Evolutionary conservation across 768 basidiomycete genomes (phyloP).

Genomic region (Hysterangium stoloniferum): DNA sequence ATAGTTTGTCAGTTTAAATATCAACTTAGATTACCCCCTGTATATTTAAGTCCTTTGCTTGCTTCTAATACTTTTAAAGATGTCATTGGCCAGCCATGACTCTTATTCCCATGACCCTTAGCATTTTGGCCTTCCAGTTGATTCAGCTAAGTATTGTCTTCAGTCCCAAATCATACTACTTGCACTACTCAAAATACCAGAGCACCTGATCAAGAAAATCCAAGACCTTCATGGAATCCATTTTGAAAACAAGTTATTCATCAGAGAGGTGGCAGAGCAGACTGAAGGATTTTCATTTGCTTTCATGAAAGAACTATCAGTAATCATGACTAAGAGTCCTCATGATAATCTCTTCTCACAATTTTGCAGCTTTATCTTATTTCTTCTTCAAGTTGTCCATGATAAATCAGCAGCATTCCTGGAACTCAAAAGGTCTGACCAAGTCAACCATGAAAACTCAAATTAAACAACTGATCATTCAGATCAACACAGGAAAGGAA

Average conservation of each 20-base stretch:
- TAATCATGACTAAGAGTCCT: conserved; percentile 13
- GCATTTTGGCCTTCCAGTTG: no score
- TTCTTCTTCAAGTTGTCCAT: conserved; percentile 28
- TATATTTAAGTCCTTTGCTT: no score
- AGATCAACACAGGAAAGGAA: not conserved
- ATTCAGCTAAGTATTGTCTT: no score
- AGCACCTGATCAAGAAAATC: conserved; percentile 31
- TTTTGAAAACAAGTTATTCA: conserved; percentile 24
- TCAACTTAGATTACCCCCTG: no score
- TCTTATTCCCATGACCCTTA: no score
- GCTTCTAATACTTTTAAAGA: no score
- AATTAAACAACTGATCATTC: conserved; percentile 11
- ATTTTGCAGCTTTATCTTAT: conserved; percentile 24
- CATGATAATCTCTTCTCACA: not conserved
- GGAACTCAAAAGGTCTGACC: conserved; percentile 13
- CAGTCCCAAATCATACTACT: no score
- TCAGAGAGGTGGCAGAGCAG: conserved; percentile 28
- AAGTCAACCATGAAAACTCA: conserved; percentile 19
- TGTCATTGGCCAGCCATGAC: no score
- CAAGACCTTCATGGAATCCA: conserved; percentile 18
- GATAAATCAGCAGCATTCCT: conserved; percentile 15
- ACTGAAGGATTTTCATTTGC: conserved; percentile 37
- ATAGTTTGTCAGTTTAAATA: no score
- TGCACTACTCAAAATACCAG: no score
- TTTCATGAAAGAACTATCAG: conserved; percentile 32